Evolutionary conservation across 2,329 filamentous ascomycete genomes (phyloP).

Genomic region (Neopestalotiopsis clavispora): DNA sequence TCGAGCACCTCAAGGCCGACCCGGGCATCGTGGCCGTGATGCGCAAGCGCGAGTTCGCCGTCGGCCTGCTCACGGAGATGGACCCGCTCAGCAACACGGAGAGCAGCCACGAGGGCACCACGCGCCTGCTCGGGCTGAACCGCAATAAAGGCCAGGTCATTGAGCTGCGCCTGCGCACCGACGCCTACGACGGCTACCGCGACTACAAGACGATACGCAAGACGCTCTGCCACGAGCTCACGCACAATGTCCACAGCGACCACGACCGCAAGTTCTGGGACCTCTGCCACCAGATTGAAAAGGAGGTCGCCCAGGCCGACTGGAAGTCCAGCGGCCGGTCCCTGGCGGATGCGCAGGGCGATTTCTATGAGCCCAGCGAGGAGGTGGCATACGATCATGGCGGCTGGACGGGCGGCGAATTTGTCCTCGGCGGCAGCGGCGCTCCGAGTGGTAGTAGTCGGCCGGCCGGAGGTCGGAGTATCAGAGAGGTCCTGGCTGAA

Average conservation of each 20-base stretch:
- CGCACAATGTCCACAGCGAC: constrained; percentile 85
- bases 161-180: constrained; percentile 87
- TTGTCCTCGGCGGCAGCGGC: constrained; percentile 64
- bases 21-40: constrained; percentile 85
- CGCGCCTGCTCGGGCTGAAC: constrained; percentile 83
- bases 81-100: constrained; percentile 82
- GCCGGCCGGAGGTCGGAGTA: constrained; percentile 51
- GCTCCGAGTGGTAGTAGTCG: constrained; percentile 29
- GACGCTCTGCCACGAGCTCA: constrained; percentile 92
- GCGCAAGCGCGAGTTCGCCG: constrained; percentile 82
- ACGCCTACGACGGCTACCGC: constrained; percentile 90
- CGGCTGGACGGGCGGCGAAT: constrained; percentile 80
- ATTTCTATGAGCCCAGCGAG: constrained; percentile 60
- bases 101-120: constrained; percentile 71
- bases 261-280: constrained; percentile 93
- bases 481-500: constrained; percentile 76
- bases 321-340: constrained; percentile 74
- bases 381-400: constrained; percentile 69
- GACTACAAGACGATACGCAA: constrained; percentile 91
- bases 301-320: constrained; percentile 80
- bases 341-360: constrained; percentile 61
- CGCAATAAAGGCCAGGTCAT: constrained; percentile 88
- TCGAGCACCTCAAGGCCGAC: constrained; percentile 79
- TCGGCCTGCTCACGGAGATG: constrained; percentile 93
- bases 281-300: constrained; percentile 84